Evolutionary conservation across 345 rosid genomes (phyloP).

Genomic region (Moricandia arvensis): DNA sequence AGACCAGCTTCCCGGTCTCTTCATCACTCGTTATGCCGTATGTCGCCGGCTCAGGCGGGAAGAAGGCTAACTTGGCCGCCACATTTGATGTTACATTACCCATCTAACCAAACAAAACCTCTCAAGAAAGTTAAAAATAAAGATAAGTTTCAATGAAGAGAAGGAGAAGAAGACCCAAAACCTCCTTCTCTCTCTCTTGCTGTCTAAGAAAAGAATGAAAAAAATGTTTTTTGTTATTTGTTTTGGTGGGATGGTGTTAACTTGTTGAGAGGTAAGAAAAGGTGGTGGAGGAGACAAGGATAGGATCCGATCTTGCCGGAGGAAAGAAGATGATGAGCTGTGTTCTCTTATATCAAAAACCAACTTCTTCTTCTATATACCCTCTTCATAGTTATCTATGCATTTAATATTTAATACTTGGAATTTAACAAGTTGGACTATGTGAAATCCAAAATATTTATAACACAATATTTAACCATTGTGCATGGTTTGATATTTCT

Average conservation of each 20-base stretch:
- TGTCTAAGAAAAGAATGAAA: slow-evolving; percentile 15
- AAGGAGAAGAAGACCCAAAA: slow-evolving; percentile 21
- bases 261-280: slow-evolving; percentile 19
- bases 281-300: slow-evolving; percentile 33
- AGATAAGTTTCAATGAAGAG: slow-evolving; percentile 8
- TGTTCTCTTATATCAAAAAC: slow-evolving; percentile 5
- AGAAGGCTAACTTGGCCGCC: slow-evolving; percentile 97
- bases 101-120: slow-evolving; percentile 44
- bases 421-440: not conserved
- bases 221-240: slow-evolving; percentile 7
- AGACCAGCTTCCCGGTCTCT: slow-evolving; percentile 60
- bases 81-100: slow-evolving; percentile 93
- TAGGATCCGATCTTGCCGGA: slow-evolving; percentile 29
- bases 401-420: slow-evolving; percentile 7
- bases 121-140: not conserved
- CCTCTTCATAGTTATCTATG: not conserved
- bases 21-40: slow-evolving; percentile 61
- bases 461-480: not conserved
- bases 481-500: slow-evolving; percentile 16
- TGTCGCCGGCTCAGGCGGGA: slow-evolving; percentile 95
- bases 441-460: no score
- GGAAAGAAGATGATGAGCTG: slow-evolving; percentile 31
- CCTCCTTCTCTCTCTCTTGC: slow-evolving; percentile 3
- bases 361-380: slow-evolving; percentile 3
- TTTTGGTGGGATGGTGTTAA: slow-evolving; percentile 25